Conservation (phyloP, 768 basidiomycete genomes). For the Russula compacta region DNA sequence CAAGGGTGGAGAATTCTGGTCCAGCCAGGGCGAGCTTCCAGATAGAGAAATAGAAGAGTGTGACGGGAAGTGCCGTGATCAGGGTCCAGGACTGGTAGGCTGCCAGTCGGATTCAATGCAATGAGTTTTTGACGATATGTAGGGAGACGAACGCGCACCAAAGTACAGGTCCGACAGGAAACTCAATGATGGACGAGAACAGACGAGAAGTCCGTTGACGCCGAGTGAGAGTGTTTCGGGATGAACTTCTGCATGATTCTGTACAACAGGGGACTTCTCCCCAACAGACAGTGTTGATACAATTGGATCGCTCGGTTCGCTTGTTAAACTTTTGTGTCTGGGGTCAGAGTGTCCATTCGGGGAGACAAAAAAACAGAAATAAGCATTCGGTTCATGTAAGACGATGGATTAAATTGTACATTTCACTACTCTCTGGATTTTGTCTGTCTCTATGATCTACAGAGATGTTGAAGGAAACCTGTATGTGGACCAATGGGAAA, state of each 20-base stretch:
- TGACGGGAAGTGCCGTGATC: constrained; percentile 67
- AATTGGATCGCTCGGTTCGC: constrained; percentile 1
- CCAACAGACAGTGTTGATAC: background rate
- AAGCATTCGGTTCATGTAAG: constrained; percentile 28
- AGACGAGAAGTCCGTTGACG: background rate
- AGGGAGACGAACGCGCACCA: constrained; percentile 35
- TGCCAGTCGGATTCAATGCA: constrained; percentile 23
- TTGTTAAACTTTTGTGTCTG: constrained; percentile 5
- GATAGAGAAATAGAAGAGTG: constrained; percentile 86
- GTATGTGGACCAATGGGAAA: background rate
- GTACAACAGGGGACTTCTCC: background rate
- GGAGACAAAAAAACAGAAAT: background rate
- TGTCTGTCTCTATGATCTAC: constrained; percentile 18
- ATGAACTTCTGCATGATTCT: background rate
- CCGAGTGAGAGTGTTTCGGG: background rate
- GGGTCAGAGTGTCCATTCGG: background rate
- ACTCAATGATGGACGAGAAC: constrained; percentile 4
- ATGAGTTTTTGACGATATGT: background rate
- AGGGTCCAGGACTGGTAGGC: constrained; percentile 80
- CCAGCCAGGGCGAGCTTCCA: constrained; percentile 86
- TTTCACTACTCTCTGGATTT: constrained; percentile 23
- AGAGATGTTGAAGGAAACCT: constrained; percentile 26
- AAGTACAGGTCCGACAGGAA: constrained; percentile 45
- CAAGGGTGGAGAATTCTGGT: constrained; percentile 65
- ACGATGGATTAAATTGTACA: constrained; percentile 39